Evolutionary conservation across 2,329 filamentous ascomycete genomes (phyloP), one percentile per base, ranked within the genome.

Genomic region (Alternaria alternata): DNA sequence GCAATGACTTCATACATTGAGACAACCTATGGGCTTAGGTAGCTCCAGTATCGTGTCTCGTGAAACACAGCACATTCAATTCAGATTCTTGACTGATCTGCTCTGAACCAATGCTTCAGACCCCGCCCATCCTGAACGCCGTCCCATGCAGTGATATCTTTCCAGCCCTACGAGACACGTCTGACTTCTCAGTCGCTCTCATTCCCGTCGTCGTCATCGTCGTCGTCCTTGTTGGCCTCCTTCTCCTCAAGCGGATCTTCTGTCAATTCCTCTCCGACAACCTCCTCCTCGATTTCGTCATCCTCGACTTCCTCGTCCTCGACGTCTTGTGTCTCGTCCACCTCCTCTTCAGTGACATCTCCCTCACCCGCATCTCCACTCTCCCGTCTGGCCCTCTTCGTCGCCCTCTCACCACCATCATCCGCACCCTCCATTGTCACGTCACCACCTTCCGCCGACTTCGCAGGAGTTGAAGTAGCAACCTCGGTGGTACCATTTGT

Each of bases 201-300:
- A 30, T 81, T 88, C 65, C 90, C 89, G 58, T 89, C 88, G 26
- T 81, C 75, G 59, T 81, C 85, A 2, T 82, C 81, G 52, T 81
- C 80, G 16, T 82, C 81, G 1, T 79, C 79, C 4, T 78, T 76
- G 8, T 81, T 79, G 2, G 69, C 75, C 41, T 81, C 81, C 20
- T 82, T 81, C 4, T 83, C 83, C 64, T 81, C 81, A 5, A 79
- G 69, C 49, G 64, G 69, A 61, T 81, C 79, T 26, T 81, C 81
- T 18, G 80, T 79, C 54, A 82, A 72, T 34, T 82, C 82, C 47
- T 85, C 84, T 30, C 85, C 85, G 9, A 81, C 79, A 5, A 82
- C 82, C 51, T 86, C 85, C 41, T 86, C 84, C 44, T 85, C 85
- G 9, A 84, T 83, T 4, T 83, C 86, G 16, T 85, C 86, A 0